Evolutionary conservation across 257 asterid genomes (phyloP).

Genomic region (Buddleja alternifolia): DNA sequence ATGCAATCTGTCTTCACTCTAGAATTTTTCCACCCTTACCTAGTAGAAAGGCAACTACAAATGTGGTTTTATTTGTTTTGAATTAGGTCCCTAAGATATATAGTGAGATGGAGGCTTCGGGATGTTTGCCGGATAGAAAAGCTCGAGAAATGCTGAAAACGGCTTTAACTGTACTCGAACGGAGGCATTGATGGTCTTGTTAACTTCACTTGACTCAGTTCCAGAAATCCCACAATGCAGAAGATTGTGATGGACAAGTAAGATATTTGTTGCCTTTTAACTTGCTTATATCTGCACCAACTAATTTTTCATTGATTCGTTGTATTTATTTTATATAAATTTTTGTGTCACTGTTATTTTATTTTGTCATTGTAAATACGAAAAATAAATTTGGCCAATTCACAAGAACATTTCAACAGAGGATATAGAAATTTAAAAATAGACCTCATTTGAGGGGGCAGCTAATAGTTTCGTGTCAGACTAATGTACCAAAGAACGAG

Average conservation of each 20-base stretch:
- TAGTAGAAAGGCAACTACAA: background rate
- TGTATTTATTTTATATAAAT: background rate
- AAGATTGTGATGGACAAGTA: constrained; percentile 7
- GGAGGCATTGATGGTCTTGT: constrained; percentile 40
- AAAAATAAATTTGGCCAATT: background rate
- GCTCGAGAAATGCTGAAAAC: constrained; percentile 81
- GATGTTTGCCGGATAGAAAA: constrained; percentile 91
- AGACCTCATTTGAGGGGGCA: no score
- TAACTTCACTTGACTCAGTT: background rate
- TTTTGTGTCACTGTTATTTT: background rate
- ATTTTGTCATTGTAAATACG: background rate
- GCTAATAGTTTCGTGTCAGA: no score
- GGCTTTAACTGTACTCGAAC: constrained; percentile 59
- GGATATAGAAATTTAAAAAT: background rate
- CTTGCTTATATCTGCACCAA: no score
- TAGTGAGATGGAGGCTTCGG: constrained; percentile 81
- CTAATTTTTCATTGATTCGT: no score
- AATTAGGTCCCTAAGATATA: constrained; percentile 77
- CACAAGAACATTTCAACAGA: background rate
- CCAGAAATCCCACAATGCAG: background rate
- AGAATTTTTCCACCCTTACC: background rate
- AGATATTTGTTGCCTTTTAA: background rate
- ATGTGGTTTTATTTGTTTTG: constrained; percentile 22
- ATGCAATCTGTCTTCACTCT: constrained; percentile 4
- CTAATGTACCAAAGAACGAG: no score